Evolutionary conservation across 2,329 filamentous ascomycete species (phyloP), one percentile per base, ranked within the genome.

Genomic region (Orbilia ellipsospora): DNA sequence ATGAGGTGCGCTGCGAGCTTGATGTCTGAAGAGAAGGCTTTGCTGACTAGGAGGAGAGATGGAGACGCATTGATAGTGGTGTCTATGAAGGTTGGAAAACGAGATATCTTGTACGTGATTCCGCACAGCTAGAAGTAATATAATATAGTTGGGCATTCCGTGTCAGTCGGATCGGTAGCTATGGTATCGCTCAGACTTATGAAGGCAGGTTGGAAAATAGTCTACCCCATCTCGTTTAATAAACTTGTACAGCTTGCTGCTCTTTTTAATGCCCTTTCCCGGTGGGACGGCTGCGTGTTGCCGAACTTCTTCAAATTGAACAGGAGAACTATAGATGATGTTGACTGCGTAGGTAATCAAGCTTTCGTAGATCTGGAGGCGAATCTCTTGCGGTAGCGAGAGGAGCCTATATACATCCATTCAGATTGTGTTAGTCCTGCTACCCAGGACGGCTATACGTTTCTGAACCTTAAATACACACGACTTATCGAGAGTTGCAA

Each of bases 311-410:
- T 45, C 26, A 4, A 55, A 20, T 44, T 61, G 65, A 23, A 44
- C 28, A 4, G 18, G 16, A 10, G 65, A 61, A 8, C 26, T 45
- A 4, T 68, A 68, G 8, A 68, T 61, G 42, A 68, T 45, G 15
- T 68, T 68, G 7, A 20, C 18, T 1, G 65, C 10, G 36, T 44
- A 61, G 0, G 55, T 68, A 3, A 68, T 68, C 7, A 68, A 4
- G 31, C 61, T n/a, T 45, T 54, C 55, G 20, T 60, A 68, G 7
- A 68, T 68, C 16, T 68, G 65, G 7, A 59, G 45, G 0, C 48
- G 55, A 0, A 68, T 42, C 54, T 68, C 65, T 28, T 48, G 36
- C 2, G 65, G 65, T n/a, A 68, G 28, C 10, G 4, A 13, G 8
- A 68, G 52, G 7, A 68, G 15, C 8, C 65, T 68, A n/a, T 6